Base-by-base conservation (phyloP, 1,284 basidiomycete species). In the Sutorius eximius region DNA sequence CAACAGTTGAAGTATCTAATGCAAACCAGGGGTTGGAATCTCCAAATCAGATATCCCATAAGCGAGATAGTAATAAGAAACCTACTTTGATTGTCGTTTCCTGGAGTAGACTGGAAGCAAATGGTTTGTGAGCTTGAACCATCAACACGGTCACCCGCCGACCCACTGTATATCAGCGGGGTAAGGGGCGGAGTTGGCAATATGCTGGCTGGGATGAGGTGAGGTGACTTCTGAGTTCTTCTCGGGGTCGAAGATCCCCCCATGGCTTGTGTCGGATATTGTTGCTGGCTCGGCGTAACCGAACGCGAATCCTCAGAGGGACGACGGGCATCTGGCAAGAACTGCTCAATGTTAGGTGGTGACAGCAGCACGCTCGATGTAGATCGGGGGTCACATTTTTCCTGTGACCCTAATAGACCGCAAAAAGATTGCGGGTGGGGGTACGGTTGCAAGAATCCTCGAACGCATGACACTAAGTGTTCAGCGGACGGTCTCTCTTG, bases 381-480 rank as follows among this genome's bases (percentile, higher is more conserved):
- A 7, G 20, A 22, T 38, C n/a, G 24, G 7, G 3, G 24, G 1
- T 22, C 22, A n/a, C 5, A 24, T 27, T n/a, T n/a, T 18, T 29
- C 45, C 7, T 32, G 16, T n/a, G 55, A 36, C 13, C 15, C 22
- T 13, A 22, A 16, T 10, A 33, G 24, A 37, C 12, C 5, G 6
- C 27, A 29, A 22, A 56, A 24, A 22, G n/a, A 12, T 13, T 47
- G 56, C 27, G 34, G 16, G 29, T 27, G 20, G 18, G 38, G 51
- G 22, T 30, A 20, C 15, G 34, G 11, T 43, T 33, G 50, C 33
- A 45, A 18, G 38, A 58, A 61, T 12, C 9, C 9, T 5, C 10
- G 29, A 16, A 89, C 83, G 61, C 27, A 44, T 11, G 34, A 49
- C 5, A 47, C 38, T n/a, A 55, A 13, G 22, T 24, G 20, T 37